phyloP scores from a whole-genome alignment of 73 alveolate genomes.

The Paramecium pentaurelia region DNA sequence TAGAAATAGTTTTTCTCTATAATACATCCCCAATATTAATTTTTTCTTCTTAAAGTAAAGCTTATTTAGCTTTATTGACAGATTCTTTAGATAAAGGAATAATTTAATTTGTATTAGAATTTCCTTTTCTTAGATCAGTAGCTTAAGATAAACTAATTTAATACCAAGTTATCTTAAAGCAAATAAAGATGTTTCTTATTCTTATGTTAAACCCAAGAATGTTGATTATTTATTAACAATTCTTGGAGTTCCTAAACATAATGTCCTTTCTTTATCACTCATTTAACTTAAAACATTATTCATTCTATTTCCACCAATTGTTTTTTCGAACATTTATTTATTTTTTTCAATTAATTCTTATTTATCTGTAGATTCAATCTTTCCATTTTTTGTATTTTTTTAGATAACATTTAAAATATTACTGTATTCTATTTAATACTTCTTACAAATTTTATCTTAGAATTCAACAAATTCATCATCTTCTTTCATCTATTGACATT shows the following conservation, averaged over 20 bases:
- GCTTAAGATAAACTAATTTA: neutral
- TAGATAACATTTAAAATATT: neutral
- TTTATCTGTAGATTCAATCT: slow-evolving; percentile 9
- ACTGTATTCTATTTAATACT: neutral
- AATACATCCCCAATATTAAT: neutral
- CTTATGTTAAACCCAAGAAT: neutral
- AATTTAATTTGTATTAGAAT: neutral
- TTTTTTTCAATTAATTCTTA: slow-evolving; percentile 21
- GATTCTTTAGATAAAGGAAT: neutral
- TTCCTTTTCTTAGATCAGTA: slow-evolving; percentile 35
- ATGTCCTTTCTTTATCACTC: slow-evolving; percentile 40
- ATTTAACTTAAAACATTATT: neutral
- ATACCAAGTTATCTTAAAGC: slow-evolving; percentile 49
- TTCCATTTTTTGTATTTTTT: slow-evolving; percentile 43
- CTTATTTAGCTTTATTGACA: neutral
- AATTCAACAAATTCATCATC: neutral
- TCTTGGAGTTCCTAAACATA: slow-evolving; percentile 46
- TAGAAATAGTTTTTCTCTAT: neutral
- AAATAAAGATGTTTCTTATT: slow-evolving; percentile 46
- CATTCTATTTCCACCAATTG: slow-evolving; percentile 30
- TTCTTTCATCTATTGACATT: neutral
- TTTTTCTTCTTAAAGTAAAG: neutral
- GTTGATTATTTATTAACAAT: slow-evolving; percentile 12
- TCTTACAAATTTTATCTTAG: neutral
- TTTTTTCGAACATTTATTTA: slow-evolving; percentile 35